Evolutionary conservation across 495 filamentous ascomycete species (phyloP), one percentile per base, ranked within the genome.

Genomic region (Xylaria castorea): DNA sequence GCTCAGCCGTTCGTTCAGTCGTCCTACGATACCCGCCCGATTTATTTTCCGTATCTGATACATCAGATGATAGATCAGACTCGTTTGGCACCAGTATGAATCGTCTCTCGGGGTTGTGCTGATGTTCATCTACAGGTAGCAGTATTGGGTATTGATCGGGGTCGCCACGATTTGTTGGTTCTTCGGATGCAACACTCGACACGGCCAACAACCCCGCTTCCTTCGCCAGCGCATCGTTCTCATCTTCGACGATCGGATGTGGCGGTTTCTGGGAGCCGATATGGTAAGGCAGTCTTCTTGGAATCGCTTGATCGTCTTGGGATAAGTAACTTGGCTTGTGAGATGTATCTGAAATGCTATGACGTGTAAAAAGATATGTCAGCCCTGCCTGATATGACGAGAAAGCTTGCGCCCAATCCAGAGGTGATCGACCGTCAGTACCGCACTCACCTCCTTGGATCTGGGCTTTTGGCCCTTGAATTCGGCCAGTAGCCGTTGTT

Each of bases 21-120:
- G 77, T 67, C 36, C 76, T 77, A 18, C 71, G 46, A 66, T 73
- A 72, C 22, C 61, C 68, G 3, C 70, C 63, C 8, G 62, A 22
- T 40, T 62, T 76, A 53, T 71, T 71, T 12, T 58, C 68, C 12
- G 34, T 27, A n/a, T 34, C 63, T 25, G 76, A 64, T 6, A 60
- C 36, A 51, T 71, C 74, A 36, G 72, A 73, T 20, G 80, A 72
- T 25, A 77, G 69, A 58, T 80, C 80, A 27, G 81, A 74, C 9
- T 69, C 55, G 40, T 75, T 78, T 12, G 80, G 69, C 5, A 87
- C 73, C 55, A 85, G 61, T 0, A 87, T 80, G 40, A 87, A 87
- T 27, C 85, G 80, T 34, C 85, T 80, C 78, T 87, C 85, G 12
- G 83, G 80, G 64, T 87, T 87, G 64, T 81, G 66, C 36, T 86